Percentiles rank a stretch among this genome's conserved stretches.
These are phyloP conservation scores for Boletus coccyginus DNA, from an alignment of 768 basidiomycete species.

Conservation along the genomic window DNA sequence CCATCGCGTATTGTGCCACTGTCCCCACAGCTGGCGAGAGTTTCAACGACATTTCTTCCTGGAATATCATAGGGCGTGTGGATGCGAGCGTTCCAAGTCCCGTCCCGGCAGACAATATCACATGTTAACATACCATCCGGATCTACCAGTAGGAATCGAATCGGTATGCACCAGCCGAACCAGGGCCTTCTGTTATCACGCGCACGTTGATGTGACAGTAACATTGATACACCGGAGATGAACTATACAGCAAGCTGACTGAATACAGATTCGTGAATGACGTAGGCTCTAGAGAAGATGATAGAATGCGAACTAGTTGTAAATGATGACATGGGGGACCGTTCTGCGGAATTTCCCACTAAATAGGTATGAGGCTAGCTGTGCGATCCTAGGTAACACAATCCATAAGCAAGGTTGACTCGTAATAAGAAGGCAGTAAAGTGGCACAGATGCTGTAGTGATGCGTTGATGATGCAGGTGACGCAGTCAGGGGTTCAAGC, in stretches of 20 bases:
- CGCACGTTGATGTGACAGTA: neutral
- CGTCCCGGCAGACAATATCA: too few species aligned
- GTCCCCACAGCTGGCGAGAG: too few species aligned
- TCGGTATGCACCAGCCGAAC: neutral
- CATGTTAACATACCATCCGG: too few species aligned
- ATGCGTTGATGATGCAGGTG: neutral
- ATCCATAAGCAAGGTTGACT: slow-evolving; percentile 4
- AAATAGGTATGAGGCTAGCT: neutral
- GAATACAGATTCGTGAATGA: slow-evolving; percentile 3
- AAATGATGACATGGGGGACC: neutral
- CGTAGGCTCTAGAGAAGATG: neutral
- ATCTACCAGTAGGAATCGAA: too few species aligned
- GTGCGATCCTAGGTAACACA: slow-evolving; percentile 10
- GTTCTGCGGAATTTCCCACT: slow-evolving; percentile 7
- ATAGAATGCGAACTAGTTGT: neutral
- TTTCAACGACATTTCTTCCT: too few species aligned
- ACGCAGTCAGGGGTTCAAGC: neutral
- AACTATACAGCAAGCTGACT: neutral
- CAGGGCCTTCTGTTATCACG: neutral
- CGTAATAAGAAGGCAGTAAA: slow-evolving; percentile 7
- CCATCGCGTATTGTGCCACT: too few species aligned
- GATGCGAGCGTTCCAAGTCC: too few species aligned
- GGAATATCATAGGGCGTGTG: too few species aligned
- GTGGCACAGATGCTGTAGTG: slow-evolving; percentile 3
- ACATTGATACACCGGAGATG: neutral